Percentiles rank a stretch among this genome's conserved stretches.
phyloP scores from a whole-genome alignment of 805 yeast genomes.

The Zygoascus flipseniorum region DNA sequence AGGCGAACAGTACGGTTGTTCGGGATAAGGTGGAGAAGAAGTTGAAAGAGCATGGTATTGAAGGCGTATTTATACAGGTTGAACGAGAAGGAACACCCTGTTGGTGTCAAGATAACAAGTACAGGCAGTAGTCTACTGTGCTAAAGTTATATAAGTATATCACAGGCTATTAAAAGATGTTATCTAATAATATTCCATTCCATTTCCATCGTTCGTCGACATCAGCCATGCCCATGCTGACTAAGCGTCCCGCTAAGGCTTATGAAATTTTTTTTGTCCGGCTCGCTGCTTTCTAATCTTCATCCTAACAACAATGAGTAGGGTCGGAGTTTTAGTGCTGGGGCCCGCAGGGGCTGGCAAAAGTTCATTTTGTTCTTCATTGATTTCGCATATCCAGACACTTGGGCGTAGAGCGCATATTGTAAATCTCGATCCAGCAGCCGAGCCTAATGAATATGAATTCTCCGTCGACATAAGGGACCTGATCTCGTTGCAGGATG shows the following conservation, averaged over 20 bases:
- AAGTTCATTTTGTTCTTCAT: slow-evolving; percentile 83
- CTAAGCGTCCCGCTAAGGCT: not conserved
- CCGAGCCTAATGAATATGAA: slow-evolving; percentile 85
- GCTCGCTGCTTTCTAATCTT: not conserved
- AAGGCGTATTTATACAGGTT: slow-evolving; percentile 55
- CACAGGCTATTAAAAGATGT: too few relatives aligned
- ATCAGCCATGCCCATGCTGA: too few relatives aligned
- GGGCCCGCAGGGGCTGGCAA: slow-evolving; percentile 99
- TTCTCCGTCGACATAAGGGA: slow-evolving; percentile 90
- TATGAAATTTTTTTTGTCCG: not conserved
- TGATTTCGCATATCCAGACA: slow-evolving; percentile 80
- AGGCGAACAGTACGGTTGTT: slow-evolving; percentile 55
- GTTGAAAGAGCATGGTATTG: slow-evolving; percentile 42
- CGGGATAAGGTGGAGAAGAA: slow-evolving; percentile 52
- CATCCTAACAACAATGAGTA: slow-evolving; percentile 49
- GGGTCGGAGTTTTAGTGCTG: slow-evolving; percentile 86
- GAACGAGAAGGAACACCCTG: slow-evolving; percentile 56
- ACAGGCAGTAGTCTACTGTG: not conserved
- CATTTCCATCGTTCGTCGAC: too few relatives aligned
- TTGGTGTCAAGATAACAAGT: slow-evolving; percentile 42
- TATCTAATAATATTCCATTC: too few relatives aligned
- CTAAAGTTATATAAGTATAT: too few relatives aligned
- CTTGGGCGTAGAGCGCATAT: slow-evolving; percentile 90
- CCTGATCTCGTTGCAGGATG: slow-evolving; percentile 82
- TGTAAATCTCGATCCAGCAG: slow-evolving; percentile 95